These are phyloP conservation scores for Teunomyces kruisii DNA, from an alignment of 805 yeast species.

Conservation along the genomic window DNA sequence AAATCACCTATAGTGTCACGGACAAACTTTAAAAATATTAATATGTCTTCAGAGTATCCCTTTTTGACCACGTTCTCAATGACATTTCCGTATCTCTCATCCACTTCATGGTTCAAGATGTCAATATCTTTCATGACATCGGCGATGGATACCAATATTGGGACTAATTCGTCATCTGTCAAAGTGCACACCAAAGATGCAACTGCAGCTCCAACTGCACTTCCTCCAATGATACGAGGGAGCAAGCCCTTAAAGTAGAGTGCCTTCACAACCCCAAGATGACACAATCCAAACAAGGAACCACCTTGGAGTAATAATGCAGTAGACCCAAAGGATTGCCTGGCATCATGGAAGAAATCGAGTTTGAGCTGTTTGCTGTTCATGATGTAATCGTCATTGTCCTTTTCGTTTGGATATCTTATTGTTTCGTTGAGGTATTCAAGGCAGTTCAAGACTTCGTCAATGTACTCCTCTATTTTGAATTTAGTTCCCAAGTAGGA, in stretches of 20 bases:
- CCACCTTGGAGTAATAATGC: constrained; percentile 94
- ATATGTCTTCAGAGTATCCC: constrained; percentile 85
- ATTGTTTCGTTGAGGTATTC: constrained; percentile 53
- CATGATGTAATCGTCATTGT: constrained; percentile 35
- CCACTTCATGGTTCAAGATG: constrained; percentile 51
- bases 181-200: constrained; percentile 82
- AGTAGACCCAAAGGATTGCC: constrained; percentile 86
- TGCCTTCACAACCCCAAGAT: constrained; percentile 87
- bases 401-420: constrained; percentile 24
- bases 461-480: constrained; percentile 82
- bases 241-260: constrained; percentile 70
- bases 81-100: constrained; percentile 63
- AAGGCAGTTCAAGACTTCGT: constrained; percentile 70
- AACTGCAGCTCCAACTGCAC: constrained; percentile 91
- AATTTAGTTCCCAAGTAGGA: constrained; percentile 87
- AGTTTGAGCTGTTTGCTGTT: constrained; percentile 57
- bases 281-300: constrained; percentile 89
- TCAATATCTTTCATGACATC: constrained; percentile 45
- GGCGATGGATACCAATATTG: constrained; percentile 38
- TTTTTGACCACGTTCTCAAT: constrained; percentile 73
- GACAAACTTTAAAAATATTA: constrained; percentile 76
- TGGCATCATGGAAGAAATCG: constrained; percentile 81
- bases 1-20: constrained; percentile 71
- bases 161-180: constrained; percentile 61
- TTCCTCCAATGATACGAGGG: constrained; percentile 86